Evolutionary conservation across 192 early-diverging fungal genomes (phyloP).

Genomic region (Chytriomyces sp.): DNA sequence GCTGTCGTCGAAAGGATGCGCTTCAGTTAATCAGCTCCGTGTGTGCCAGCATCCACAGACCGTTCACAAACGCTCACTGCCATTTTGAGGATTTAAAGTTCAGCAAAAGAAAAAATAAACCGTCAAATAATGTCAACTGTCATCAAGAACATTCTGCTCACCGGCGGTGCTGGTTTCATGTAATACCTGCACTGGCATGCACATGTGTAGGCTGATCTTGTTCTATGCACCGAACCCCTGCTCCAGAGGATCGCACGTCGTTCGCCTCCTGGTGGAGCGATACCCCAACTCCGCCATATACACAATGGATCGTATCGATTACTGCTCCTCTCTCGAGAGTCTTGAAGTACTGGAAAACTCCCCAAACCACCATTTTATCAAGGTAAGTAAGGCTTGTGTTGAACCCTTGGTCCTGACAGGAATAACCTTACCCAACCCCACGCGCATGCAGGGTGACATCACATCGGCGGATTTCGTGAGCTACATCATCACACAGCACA

Average conservation of each 20-base stretch:
- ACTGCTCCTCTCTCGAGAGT: conserved; percentile 73
- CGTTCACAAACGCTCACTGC: background rate
- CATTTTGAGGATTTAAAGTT: background rate
- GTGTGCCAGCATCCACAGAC: background rate
- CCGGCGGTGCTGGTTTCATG: conserved; percentile 87
- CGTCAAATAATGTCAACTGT: background rate
- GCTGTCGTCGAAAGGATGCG: background rate
- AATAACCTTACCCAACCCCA: background rate
- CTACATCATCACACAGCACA: conserved; percentile 66
- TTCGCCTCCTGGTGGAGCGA: conserved; percentile 61
- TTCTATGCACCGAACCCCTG: background rate
- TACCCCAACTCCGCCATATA: conserved; percentile 73
- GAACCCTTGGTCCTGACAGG: background rate
- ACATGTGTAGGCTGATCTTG: background rate
- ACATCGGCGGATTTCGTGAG: conserved; percentile 66
- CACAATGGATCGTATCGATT: conserved; percentile 78
- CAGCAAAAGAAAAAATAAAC: background rate
- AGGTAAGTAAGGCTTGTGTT: conserved; percentile 43
- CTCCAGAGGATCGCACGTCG: conserved; percentile 69
- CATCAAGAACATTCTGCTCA: conserved; percentile 66
- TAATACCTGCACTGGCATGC: conserved; percentile 27
- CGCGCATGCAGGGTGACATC: conserved; percentile 64
- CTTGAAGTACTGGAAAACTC: conserved; percentile 49
- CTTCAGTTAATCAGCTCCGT: background rate
- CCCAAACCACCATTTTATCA: conserved; percentile 70